These are phyloP conservation scores for Rhizopus microsporus DNA, from an alignment of 371 early-diverging fungal genomes.

Conservation along the genomic window DNA sequence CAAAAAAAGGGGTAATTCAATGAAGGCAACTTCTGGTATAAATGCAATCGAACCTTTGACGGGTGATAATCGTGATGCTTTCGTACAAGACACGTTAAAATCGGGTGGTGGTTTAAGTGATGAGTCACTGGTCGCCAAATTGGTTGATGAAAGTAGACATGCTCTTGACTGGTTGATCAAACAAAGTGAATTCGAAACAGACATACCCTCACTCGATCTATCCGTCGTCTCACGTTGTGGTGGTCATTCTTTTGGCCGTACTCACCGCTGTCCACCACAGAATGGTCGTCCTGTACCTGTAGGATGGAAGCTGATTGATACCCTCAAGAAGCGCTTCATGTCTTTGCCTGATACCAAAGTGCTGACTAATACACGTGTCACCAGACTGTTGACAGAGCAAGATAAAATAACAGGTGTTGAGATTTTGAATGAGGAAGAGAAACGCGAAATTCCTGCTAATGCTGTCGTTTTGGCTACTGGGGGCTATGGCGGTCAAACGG, in stretches of 20 bases:
- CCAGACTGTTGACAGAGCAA: conserved; percentile 1
- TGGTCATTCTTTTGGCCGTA: conserved; percentile 69
- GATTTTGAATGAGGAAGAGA: conserved; percentile 26
- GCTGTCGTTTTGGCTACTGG: conserved; percentile 40
- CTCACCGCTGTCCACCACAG: conserved; percentile 62
- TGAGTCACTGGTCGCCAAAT: conserved; percentile 57
- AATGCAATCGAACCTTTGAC: conserved; percentile 73
- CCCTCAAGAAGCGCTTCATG: conserved; percentile 36
- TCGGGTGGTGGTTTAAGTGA: conserved; percentile 71
- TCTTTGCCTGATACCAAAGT: conserved; percentile 46
- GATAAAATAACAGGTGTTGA: conserved; percentile 24
- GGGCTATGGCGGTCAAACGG: conserved; percentile 38
- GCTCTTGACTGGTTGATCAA: conserved; percentile 77
- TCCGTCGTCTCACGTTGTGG: conserved; percentile 77
- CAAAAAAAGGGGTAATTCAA: conserved; percentile 63
- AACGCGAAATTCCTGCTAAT: conserved; percentile 23
- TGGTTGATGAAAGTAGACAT: conserved; percentile 62
- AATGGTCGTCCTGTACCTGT: conserved; percentile 66
- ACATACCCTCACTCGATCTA: conserved; percentile 47
- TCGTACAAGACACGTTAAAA: conserved; percentile 71
- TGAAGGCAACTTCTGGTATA: conserved; percentile 88
- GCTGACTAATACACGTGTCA: conserved; percentile 42
- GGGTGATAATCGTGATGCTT: conserved; percentile 63
- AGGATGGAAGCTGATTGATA: conserved; percentile 66
- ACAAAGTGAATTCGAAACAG: conserved; percentile 45